Evolutionary conservation across 2,329 filamentous ascomycete species (phyloP).

Genomic region (Boeremia lycopersici): DNA sequence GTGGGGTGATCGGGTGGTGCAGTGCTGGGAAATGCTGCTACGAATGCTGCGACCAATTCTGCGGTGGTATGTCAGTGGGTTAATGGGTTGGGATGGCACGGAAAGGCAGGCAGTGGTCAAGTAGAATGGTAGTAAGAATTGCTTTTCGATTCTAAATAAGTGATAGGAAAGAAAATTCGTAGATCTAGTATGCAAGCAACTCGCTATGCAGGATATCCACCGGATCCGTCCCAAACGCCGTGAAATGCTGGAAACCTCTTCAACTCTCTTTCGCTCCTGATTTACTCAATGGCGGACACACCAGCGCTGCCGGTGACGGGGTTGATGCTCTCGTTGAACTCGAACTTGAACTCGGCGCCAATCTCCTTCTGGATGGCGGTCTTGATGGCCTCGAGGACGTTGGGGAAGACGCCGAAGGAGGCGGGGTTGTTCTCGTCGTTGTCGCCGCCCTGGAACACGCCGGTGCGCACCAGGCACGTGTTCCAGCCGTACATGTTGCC

Average conservation of each 20-base stretch:
- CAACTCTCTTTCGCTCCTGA: neutral
- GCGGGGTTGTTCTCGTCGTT: constrained; percentile 80
- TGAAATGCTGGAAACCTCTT: constrained; percentile 1
- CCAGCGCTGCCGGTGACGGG: constrained; percentile 63
- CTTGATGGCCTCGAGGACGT: constrained; percentile 74
- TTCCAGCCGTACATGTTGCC: constrained; percentile 86
- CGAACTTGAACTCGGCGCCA: constrained; percentile 74
- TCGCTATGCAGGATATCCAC: constrained; percentile 21
- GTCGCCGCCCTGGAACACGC: constrained; percentile 77
- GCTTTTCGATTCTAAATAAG: constrained; percentile 7
- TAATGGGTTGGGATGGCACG: no score
- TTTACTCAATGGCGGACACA: constrained; percentile 62
- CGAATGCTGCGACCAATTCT: no score
- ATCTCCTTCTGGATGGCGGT: constrained; percentile 71
- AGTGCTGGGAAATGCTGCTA: no score
- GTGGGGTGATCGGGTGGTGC: no score
- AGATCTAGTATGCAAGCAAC: constrained; percentile 19
- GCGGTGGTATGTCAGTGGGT: no score
- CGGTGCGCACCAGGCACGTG: constrained; percentile 77
- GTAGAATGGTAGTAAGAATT: constrained; percentile 10
- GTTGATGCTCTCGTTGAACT: constrained; percentile 74
- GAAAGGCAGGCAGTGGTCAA: no score
- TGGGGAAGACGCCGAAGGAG: constrained; percentile 76
- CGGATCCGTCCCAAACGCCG: constrained; percentile 18
- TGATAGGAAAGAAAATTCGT: constrained; percentile 13